Evolutionary conservation across 371 early-diverging fungal species (phyloP).

Genomic region (Dichotomocladium elegans): DNA sequence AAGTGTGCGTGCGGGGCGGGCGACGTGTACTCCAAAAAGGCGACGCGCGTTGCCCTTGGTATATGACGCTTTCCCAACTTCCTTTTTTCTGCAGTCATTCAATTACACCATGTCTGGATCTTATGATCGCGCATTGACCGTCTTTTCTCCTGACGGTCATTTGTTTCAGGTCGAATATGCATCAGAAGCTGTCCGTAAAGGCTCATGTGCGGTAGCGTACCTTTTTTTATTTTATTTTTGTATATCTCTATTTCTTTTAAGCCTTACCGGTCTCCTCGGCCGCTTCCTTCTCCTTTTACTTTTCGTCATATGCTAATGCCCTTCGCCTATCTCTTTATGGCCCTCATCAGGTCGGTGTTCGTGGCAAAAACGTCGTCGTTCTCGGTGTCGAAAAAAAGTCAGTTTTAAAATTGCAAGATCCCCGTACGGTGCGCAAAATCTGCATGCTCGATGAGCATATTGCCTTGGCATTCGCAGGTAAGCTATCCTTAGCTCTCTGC

Average conservation of each 20-base stretch:
- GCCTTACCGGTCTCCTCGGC: too few relatives aligned
- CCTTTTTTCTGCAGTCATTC: not conserved
- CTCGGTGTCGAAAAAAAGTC: conserved; percentile 98
- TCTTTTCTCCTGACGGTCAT: conserved; percentile 99
- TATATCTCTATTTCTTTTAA: too few relatives aligned
- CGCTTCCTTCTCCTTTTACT: too few relatives aligned
- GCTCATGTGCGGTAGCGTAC: conserved; percentile 87
- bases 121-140: conserved; percentile 94
- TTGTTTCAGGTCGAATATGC: conserved; percentile 99
- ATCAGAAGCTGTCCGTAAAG: conserved; percentile 97
- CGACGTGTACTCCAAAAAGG: too few relatives aligned
- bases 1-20: too few relatives aligned
- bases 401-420: conserved; percentile 94
- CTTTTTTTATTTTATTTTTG: too few relatives aligned
- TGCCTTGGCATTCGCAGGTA: conserved; percentile 95
- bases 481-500: too few relatives aligned
- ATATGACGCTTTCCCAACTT: not conserved
- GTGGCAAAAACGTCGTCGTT: conserved; percentile 89
- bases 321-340: too few relatives aligned
- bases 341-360: conserved; percentile 98
- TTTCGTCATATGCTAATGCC: too few relatives aligned
- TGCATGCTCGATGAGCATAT: conserved; percentile 95
- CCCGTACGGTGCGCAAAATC: conserved; percentile 95
- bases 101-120: conserved; percentile 52
- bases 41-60: conserved; percentile 1